phyloP scores from a whole-genome alignment of 257 asterid genomes.

The Cruciata laevipes region DNA sequence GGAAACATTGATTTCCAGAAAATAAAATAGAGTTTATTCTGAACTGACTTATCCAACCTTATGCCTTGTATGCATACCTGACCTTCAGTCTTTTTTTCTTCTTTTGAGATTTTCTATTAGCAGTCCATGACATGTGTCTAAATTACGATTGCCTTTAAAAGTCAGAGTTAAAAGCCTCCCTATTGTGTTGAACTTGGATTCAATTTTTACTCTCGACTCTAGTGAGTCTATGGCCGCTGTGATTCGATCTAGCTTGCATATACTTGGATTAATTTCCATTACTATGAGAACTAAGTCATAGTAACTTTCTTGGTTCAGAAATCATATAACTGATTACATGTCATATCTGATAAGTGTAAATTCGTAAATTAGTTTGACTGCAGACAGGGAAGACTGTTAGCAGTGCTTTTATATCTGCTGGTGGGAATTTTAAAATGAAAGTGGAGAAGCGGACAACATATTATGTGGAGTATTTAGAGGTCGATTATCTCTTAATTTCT shows the following conservation, averaged over 20 bases:
- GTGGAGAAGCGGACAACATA: conserved; percentile 61
- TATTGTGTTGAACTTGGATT: not conserved
- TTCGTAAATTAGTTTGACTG: conserved; percentile 48
- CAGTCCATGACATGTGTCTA: too few relatives aligned
- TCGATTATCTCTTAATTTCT: conserved; percentile 71
- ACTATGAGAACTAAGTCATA: not conserved
- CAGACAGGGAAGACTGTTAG: conserved; percentile 77
- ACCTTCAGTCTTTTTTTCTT: not conserved
- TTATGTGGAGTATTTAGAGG: conserved; percentile 50
- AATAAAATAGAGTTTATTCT: too few relatives aligned
- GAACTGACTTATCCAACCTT: too few relatives aligned
- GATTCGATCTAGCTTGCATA: too few relatives aligned
- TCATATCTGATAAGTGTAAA: conserved; percentile 9
- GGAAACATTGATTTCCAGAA: too few relatives aligned
- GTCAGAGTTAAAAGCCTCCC: not conserved
- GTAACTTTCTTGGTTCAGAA: not conserved
- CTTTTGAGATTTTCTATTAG: too few relatives aligned
- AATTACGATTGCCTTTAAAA: too few relatives aligned
- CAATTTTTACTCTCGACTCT: not conserved
- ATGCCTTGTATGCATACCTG: too few relatives aligned
- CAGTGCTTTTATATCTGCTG: conserved; percentile 44
- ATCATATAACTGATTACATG: not conserved
- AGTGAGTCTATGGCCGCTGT: too few relatives aligned
- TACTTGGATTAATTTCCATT: not conserved
- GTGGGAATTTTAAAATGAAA: conserved; percentile 58